phyloP scores from a whole-genome alignment of 2,329 filamentous ascomycete genomes.

The Fusarium concolor region DNA sequence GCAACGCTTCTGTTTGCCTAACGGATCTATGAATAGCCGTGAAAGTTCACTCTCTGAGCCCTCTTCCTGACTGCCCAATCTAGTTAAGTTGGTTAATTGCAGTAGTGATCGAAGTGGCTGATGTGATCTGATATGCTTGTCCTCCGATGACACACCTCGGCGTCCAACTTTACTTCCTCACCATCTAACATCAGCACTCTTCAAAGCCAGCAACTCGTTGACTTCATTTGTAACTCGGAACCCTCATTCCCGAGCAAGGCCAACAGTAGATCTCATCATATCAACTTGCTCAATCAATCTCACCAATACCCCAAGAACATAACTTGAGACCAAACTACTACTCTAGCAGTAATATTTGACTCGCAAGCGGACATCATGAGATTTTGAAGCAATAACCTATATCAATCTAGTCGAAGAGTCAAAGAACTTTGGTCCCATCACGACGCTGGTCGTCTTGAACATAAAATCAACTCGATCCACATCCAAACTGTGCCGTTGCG shows the following conservation, averaged over 20 bases:
- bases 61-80: neutral
- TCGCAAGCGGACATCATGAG: neutral
- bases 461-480: neutral
- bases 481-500: neutral
- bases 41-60: neutral
- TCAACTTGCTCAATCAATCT: slow-evolving; percentile 41
- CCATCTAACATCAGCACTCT: slow-evolving; percentile 11
- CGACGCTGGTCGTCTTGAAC: slow-evolving; percentile 19
- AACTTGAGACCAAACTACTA: neutral
- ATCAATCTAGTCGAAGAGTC: neutral
- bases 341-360: neutral
- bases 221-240: neutral
- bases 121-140: neutral
- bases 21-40: neutral
- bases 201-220: neutral
- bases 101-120: slow-evolving; percentile 6
- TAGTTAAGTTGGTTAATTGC: neutral
- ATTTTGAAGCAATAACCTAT: neutral
- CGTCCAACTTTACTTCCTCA: slow-evolving; percentile 8
- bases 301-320: neutral
- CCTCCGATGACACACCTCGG: neutral
- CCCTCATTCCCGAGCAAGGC: neutral
- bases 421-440: neutral
- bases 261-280: neutral
- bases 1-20: no score